Evolutionary conservation across 495 filamentous ascomycete species (phyloP).

Genomic region (Penicillium coffeae): DNA sequence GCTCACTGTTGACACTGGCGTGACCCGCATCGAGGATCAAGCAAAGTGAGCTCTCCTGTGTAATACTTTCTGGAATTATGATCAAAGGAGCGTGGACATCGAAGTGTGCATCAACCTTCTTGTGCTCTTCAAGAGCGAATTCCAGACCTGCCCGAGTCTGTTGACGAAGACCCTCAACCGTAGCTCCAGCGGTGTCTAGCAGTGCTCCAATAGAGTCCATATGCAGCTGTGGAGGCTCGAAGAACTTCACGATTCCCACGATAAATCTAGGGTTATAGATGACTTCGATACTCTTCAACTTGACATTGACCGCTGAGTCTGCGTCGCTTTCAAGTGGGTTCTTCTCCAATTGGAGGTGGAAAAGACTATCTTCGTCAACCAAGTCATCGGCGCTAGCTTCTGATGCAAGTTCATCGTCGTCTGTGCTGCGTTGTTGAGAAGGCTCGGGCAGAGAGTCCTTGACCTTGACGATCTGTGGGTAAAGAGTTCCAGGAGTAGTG

Average conservation of each 20-base stretch:
- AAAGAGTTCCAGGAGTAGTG: constrained; percentile 84
- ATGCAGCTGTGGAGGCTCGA: constrained; percentile 90
- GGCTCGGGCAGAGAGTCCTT: constrained; percentile 70
- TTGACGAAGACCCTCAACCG: constrained; percentile 87
- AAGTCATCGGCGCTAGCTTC: constrained; percentile 49
- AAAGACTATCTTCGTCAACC: constrained; percentile 72
- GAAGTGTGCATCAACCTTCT: constrained; percentile 92
- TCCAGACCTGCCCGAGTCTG: constrained; percentile 94
- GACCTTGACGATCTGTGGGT: constrained; percentile 88
- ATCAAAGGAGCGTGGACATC: constrained; percentile 95
- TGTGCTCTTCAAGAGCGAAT: constrained; percentile 94
- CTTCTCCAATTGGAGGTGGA: constrained; percentile 86
- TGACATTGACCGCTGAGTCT: constrained; percentile 83
- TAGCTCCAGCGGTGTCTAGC: constrained; percentile 90
- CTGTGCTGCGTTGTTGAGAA: constrained; percentile 41
- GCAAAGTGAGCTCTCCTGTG: constrained; percentile 71
- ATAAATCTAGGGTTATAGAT: constrained; percentile 94
- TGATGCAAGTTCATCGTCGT: constrained; percentile 61
- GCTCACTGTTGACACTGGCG: constrained; percentile 85
- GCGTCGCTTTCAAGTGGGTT: constrained; percentile 91
- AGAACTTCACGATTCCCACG: constrained; percentile 86
- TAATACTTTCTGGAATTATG: constrained; percentile 91
- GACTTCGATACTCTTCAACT: constrained; percentile 91
- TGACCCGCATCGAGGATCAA: constrained; percentile 95
- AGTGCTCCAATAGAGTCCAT: constrained; percentile 97